A percentile compares a stretch with the other conserved stretches of the same genome.
phyloP scores from a whole-genome alignment of 306 rosid genomes.

The Urtica urens region DNA sequence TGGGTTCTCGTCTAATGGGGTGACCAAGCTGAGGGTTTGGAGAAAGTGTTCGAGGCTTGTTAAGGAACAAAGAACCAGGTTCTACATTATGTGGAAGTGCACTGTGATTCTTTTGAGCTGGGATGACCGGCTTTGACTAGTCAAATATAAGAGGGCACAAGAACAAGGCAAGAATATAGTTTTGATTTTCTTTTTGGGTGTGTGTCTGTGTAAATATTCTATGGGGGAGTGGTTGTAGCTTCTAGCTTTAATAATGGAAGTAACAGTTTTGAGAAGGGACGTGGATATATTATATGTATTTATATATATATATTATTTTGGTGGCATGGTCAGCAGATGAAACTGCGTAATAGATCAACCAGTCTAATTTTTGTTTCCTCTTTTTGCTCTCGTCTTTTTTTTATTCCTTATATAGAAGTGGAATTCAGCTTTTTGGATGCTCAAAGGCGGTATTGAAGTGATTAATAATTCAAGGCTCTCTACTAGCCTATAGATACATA shows the following conservation, averaged over 20 bases:
- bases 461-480: too few relatives aligned
- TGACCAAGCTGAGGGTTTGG: slow-evolving; percentile 23
- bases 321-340: not conserved
- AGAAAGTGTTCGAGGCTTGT: slow-evolving; percentile 30
- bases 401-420: too few relatives aligned
- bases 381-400: not conserved
- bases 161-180: not conserved
- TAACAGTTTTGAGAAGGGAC: not conserved
- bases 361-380: not conserved
- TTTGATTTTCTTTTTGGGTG: not conserved
- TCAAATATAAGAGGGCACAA: not conserved
- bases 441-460: too few relatives aligned
- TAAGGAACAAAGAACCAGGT: slow-evolving; percentile 37
- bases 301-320: not conserved
- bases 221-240: not conserved
- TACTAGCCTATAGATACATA: too few relatives aligned
- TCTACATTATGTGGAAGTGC: slow-evolving; percentile 60
- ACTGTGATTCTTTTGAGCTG: slow-evolving; percentile 42
- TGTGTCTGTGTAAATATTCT: not conserved
- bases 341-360: not conserved
- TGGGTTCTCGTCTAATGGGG: slow-evolving; percentile 14
- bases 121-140: slow-evolving; percentile 21
- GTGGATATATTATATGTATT: not conserved
- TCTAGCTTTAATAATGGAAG: not conserved
- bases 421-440: too few relatives aligned